phyloP scores from a whole-genome alignment of 768 basidiomycete genomes.

The Gloeopeniophorella convolvens region DNA sequence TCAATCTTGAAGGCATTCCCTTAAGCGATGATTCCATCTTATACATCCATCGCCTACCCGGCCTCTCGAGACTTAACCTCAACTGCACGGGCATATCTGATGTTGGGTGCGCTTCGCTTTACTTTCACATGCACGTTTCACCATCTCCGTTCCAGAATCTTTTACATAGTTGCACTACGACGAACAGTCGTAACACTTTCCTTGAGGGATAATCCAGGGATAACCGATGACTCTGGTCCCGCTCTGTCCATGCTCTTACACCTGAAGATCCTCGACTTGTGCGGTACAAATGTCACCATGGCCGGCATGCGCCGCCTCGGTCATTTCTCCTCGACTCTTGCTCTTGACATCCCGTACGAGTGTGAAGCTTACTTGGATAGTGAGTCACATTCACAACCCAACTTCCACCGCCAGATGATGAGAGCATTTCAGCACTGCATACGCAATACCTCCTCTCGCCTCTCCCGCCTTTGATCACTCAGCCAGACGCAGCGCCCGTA shows the following conservation, averaged over 20 bases:
- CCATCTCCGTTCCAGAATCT: slow-evolving; percentile 38
- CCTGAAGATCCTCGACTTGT: slow-evolving; percentile 44
- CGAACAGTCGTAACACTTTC: slow-evolving; percentile 46
- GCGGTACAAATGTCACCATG: slow-evolving; percentile 52
- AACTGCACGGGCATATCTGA: slow-evolving; percentile 39
- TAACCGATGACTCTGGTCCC: slow-evolving; percentile 52
- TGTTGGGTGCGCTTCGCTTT: background rate
- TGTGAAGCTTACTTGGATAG: slow-evolving; percentile 52
- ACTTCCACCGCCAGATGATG: background rate
- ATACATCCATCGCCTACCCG: background rate
- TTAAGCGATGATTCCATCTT: background rate
- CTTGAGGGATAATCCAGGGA: slow-evolving; percentile 43
- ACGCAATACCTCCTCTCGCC: slow-evolving; percentile 42
- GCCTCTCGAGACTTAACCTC: background rate
- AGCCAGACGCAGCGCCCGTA: slow-evolving; percentile 34
- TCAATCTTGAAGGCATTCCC: background rate
- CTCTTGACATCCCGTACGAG: slow-evolving; percentile 45
- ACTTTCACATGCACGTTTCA: background rate
- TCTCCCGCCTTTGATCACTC: slow-evolving; percentile 42
- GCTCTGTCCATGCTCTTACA: slow-evolving; percentile 44
- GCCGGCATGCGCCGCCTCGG: slow-evolving; percentile 50
- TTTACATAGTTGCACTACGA: slow-evolving; percentile 50
- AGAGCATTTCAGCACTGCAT: slow-evolving; percentile 34
- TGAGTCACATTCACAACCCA: slow-evolving; percentile 25
- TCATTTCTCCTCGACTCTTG: slow-evolving; percentile 33